Percentiles rank a stretch among this genome's conserved stretches.
Evolutionary conservation across 2,329 filamentous ascomycete genomes (phyloP).

Genomic region (Ascochyta rabiei): DNA sequence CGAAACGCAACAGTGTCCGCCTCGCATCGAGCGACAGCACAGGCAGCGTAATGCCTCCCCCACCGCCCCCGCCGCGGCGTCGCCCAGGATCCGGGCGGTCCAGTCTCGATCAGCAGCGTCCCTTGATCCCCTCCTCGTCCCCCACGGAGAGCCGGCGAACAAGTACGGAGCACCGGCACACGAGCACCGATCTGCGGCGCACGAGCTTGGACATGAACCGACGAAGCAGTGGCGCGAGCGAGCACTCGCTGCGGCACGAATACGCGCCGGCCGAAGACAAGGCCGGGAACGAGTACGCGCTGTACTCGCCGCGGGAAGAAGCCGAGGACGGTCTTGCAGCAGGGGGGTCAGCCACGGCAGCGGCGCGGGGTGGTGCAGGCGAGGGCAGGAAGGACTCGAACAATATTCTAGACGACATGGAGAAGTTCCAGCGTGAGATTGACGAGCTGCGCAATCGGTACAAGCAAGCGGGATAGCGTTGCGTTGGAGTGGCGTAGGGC

Average conservation of each 20-base stretch:
- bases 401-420: conserved; percentile 48
- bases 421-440: conserved; percentile 48
- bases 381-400: conserved; percentile 25
- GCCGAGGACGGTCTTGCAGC: conserved; percentile 23
- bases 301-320: conserved; percentile 40
- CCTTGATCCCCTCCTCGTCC: conserved; percentile 23
- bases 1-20: conserved; percentile 31
- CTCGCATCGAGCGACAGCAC: conserved; percentile 37
- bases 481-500: too few species aligned
- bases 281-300: conserved; percentile 25
- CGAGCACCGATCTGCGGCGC: conserved; percentile 28
- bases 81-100: conserved; percentile 42
- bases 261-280: conserved; percentile 30
- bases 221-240: conserved; percentile 42
- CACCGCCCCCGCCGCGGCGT: conserved; percentile 40
- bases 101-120: conserved; percentile 41
- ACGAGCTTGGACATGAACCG: conserved; percentile 38
- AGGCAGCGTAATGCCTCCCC: conserved; percentile 30
- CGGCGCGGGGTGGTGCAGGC: not conserved
- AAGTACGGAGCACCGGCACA: conserved; percentile 31
- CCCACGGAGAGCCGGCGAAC: conserved; percentile 38
- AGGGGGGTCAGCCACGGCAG: conserved; percentile 7
- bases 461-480: conserved; percentile 22
- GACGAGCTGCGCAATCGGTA: conserved; percentile 45
- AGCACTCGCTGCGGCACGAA: conserved; percentile 37